phyloP scores from a whole-genome alignment of 805 yeast genomes.

The Suhomyces sp. region DNA sequence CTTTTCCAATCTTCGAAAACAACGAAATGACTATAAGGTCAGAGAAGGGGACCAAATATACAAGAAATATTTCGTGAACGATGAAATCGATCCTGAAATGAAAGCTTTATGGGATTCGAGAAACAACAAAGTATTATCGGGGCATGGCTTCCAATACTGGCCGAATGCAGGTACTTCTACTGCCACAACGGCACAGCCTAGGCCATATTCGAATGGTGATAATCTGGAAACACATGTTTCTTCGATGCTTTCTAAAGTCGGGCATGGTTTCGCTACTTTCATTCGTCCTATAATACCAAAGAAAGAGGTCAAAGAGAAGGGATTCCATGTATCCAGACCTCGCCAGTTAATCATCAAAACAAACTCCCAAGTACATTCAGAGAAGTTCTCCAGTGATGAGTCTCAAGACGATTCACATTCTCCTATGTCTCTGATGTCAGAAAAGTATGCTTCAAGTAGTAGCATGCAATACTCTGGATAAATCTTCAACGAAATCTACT shows the following conservation, averaged over 20 bases:
- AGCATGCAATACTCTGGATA: no score
- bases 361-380: constrained; percentile 2
- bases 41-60: constrained; percentile 60
- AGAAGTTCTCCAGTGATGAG: not conserved
- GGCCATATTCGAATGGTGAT: no score
- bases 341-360: constrained; percentile 30
- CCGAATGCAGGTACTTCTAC: no score
- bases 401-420: not conserved
- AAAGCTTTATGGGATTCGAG: constrained; percentile 52
- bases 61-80: constrained; percentile 37
- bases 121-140: constrained; percentile 15
- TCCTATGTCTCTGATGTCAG: no score
- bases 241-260: not conserved
- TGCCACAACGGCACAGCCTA: no score
- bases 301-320: constrained; percentile 4
- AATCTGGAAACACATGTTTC: no score
- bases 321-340: constrained; percentile 37
- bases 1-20: constrained; percentile 14
- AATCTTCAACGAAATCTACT: no score
- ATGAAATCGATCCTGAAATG: constrained; percentile 51
- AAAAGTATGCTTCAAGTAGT: no score
- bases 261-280: not conserved
- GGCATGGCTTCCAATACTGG: not conserved
- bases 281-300: constrained; percentile 1
- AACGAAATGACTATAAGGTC: constrained; percentile 50